Base-by-base conservation (phyloP, 2,329 filamentous ascomycete genomes). In the Rhynchosporium graminicola region DNA sequence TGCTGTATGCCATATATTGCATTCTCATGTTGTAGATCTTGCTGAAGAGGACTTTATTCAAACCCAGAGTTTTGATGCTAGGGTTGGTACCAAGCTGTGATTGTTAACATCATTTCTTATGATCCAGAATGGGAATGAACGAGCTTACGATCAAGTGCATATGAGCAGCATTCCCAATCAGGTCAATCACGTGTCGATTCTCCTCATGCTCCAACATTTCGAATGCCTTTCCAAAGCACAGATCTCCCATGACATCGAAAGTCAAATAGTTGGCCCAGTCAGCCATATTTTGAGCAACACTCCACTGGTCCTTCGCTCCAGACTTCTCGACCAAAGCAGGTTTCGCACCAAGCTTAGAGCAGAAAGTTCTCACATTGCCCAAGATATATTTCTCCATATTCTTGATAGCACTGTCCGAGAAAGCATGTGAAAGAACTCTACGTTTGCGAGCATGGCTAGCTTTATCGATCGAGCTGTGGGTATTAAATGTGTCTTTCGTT, bases 401-500 rank as follows among this genome's bases (percentile, higher is more conserved):
- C 57, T 73, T 74, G 4, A 74, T 65, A 0, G 72, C 71, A 3
- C 26, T 62, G 13, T 73, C 72, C 2, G 70, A 72, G 74, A 92
- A 91, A 38, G 86, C 88, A 68, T 90, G 87, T n/a, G 85, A 86
- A 42, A 92, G 78, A 2, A 74, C 71, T 33, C 72, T 81, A 45
- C 88, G 80, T 79, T 91, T 91, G 59, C 88, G 85, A 36, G 87
- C 87, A 73, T 92, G 89, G 47, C 85, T 77, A 0, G 80, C 76
- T 76, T 88, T 89, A 72, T 90, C 86, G 58, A 89, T 87, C 1
- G 81, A 82, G 76, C 89, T 90, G 77, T 91, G 88, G 1, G 88
- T 90, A 77, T 90, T 91, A 69, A 86, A 83, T 1, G 85, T 83
- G 31, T 78, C 77, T 65, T 78, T 78, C 15, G 87, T 88, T 61